Conservation (phyloP, 2,329 filamentous ascomycete genomes). For the Dissoconium aciculare region DNA sequence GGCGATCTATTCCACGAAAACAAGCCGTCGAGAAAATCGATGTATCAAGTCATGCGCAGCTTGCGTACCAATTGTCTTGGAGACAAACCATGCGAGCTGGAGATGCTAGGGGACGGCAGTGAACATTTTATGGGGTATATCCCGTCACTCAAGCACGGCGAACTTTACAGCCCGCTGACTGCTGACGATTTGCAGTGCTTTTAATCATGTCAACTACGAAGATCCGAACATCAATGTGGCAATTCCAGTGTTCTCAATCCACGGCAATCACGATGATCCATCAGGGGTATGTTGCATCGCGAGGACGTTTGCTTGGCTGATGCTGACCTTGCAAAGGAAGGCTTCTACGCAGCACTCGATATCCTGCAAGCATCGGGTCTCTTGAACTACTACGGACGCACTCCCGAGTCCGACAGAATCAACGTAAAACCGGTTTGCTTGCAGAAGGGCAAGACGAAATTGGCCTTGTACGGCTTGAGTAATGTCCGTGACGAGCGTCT, state of each 20-base stretch:
- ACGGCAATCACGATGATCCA: constrained; percentile 95
- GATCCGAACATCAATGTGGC: constrained; percentile 94
- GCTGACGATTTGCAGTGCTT: constrained; percentile 47
- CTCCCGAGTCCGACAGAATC: constrained; percentile 86
- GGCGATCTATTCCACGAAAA: constrained; percentile 98
- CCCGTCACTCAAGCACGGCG: too few relatives aligned
- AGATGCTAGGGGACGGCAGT: constrained; percentile 84
- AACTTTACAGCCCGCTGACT: too few relatives aligned
- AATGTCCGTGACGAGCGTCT: constrained; percentile 93
- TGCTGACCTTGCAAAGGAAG: constrained; percentile 46
- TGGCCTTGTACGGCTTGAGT: constrained; percentile 85
- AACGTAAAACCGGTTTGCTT: constrained; percentile 79
- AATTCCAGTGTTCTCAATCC: constrained; percentile 95
- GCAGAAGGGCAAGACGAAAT: constrained; percentile 83
- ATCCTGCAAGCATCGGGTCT: constrained; percentile 80
- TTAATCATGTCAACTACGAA: constrained; percentile 94
- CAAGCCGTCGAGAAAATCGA: constrained; percentile 84
- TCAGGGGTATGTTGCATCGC: constrained; percentile 54
- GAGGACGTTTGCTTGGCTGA: too few relatives aligned
- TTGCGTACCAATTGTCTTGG: constrained; percentile 86
- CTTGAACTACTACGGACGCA: constrained; percentile 89
- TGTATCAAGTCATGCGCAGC: constrained; percentile 95
- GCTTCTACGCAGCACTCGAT: constrained; percentile 80
- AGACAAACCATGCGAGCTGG: constrained; percentile 86
- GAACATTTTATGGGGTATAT: constrained; percentile 55